Base-by-base conservation (phyloP, 768 basidiomycete species). In the Suillus alpinus region DNA sequence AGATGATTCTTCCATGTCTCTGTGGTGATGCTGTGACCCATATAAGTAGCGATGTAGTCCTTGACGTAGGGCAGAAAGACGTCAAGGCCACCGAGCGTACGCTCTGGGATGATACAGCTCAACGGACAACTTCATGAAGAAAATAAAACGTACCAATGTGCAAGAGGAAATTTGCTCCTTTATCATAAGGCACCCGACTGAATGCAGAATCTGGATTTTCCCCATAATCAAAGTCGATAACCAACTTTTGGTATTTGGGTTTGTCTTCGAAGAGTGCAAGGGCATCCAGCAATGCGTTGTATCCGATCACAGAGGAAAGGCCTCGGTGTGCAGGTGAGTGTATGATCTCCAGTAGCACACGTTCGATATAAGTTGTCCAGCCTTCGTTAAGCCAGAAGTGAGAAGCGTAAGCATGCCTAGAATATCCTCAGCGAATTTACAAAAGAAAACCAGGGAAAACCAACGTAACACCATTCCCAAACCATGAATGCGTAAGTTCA, bases 341-440 rank as follows among this genome's bases (percentile, higher is more conserved):
- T 9, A 83, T 73, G 34, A 72, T 67, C 37, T 75, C 73, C 39
- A 77, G 76, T 60, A 86, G 71, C 18, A 86, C 67, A n/a, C 84
- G 77, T 70, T 87, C 86, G 26, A 81, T 76, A 68, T 86, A 87
- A 7, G 83, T 85, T 39, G 86, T 86, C 78, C 80, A 85, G 37
- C 83, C 78, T 72, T 84, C 79, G 67, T 82, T 83, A 26, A 83
- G 78, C 78, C 79, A 81, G 65, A 80, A 81, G 66, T 80, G 77
- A 8, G 75, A 69, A n/a, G 77, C 73, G 57, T 80, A 66, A 4
- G 77, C 74, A 55, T 78, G 76, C 1, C 75, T 80, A 63, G 14
- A 50, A 39, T n/a, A 32, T 6, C 20, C 18, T 34, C 47, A 47
- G 43, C 9, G 34, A 57, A 41, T 44, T 58, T 23, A 61, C 34